Evolutionary conservation across 768 basidiomycete genomes (phyloP).

Genomic region (Xerocomus spinulosus): DNA sequence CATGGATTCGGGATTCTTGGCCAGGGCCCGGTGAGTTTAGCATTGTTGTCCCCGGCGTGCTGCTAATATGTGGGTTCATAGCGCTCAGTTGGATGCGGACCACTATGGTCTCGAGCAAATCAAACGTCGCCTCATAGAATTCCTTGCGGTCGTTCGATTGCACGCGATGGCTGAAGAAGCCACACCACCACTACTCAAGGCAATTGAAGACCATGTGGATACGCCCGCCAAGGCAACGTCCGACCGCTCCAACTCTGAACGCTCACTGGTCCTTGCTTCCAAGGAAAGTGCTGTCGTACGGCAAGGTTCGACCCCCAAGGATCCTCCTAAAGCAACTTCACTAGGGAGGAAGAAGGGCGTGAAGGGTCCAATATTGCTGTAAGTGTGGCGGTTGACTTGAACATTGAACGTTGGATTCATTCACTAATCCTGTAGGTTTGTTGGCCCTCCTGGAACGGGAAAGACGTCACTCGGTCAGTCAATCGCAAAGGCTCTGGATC

Average conservation of each 20-base stretch:
- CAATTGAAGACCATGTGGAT: constrained; percentile 8
- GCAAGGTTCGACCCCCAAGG: constrained; percentile 5
- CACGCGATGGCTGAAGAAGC: constrained; percentile 31
- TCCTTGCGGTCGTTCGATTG: constrained; percentile 79
- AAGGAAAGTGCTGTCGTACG: constrained; percentile 14
- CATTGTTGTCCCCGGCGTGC: neutral
- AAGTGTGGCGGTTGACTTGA: constrained; percentile 4
- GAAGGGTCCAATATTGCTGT: constrained; percentile 73
- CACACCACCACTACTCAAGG: neutral
- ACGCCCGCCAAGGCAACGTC: constrained; percentile 18
- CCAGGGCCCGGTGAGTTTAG: constrained; percentile 50
- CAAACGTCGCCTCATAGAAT: constrained; percentile 88
- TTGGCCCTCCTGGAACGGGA: constrained; percentile 87
- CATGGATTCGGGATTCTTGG: constrained; percentile 55
- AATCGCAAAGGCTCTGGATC: constrained; percentile 72
- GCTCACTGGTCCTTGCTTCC: constrained; percentile 17
- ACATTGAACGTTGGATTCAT: neutral
- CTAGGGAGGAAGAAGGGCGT: constrained; percentile 38
- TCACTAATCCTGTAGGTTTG: constrained; percentile 47
- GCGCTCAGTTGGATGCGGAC: constrained; percentile 75
- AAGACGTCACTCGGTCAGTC: constrained; percentile 91
- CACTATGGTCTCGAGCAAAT: constrained; percentile 92
- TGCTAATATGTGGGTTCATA: constrained; percentile 2
- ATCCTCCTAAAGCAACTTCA: constrained; percentile 1
- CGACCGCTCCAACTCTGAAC: constrained; percentile 18